Percentiles rank a stretch among this genome's conserved stretches.
These are phyloP conservation scores for Psilocybe cubensis DNA, from an alignment of 768 basidiomycete species.

Conservation along the genomic window DNA sequence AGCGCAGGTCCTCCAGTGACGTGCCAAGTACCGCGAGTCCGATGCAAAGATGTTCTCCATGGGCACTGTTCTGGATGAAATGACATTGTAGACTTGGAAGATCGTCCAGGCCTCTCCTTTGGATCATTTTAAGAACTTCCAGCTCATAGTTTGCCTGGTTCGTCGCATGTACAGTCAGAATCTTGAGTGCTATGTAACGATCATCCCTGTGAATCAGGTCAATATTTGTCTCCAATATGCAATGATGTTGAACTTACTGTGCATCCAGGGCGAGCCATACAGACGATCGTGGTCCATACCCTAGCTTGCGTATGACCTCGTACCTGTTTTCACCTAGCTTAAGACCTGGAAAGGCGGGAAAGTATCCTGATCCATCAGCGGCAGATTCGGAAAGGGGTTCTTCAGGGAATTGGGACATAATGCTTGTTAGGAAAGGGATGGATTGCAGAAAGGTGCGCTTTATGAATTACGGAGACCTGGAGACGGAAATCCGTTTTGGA, in stretches of 20 bases:
- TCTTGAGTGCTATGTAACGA: constrained; percentile 9
- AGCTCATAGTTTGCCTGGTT: background rate
- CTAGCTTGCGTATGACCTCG: constrained; percentile 15
- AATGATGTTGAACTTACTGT: background rate
- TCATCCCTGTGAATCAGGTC: background rate
- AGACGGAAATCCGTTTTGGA: background rate
- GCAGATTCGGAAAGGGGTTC: constrained; percentile 16
- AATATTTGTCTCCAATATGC: background rate
- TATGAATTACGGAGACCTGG: background rate
- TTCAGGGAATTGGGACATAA: constrained; percentile 20
- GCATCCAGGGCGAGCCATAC: constrained; percentile 13
- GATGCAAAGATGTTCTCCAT: constrained; percentile 18
- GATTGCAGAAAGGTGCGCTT: background rate
- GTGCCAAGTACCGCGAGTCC: constrained; percentile 1
- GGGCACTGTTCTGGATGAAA: constrained; percentile 14
- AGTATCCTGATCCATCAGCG: constrained; percentile 20
- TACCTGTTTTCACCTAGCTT: constrained; percentile 13
- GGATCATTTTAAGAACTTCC: background rate
- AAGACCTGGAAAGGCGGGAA: constrained; percentile 17
- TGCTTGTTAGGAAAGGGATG: background rate
- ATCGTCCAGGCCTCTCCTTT: background rate
- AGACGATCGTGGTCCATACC: constrained; percentile 19
- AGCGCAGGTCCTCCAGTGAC: constrained; percentile 7
- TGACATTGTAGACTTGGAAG: constrained; percentile 1
- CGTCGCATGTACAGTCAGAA: constrained; percentile 13